Percentiles rank a stretch among this genome's conserved stretches.
These are phyloP conservation scores for Nakaseomyces bracarensis DNA, from an alignment of 1,139 yeast genomes.

Conservation along the genomic window DNA sequence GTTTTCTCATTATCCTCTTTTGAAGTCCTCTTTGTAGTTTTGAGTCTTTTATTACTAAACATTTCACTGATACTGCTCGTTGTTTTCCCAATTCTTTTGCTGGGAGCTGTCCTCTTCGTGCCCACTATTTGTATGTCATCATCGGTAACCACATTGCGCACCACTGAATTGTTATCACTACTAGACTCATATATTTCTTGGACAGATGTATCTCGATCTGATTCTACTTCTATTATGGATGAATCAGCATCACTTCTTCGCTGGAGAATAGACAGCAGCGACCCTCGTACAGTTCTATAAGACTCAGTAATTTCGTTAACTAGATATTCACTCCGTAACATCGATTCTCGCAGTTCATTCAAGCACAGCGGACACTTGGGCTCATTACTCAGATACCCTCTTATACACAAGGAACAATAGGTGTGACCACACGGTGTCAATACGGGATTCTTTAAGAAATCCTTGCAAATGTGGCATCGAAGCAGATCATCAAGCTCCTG, in stretches of 20 bases:
- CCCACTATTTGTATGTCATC: conserved; percentile 27
- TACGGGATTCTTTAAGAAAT: conserved; percentile 72
- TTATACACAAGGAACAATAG: conserved; percentile 82
- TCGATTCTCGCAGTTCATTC: conserved; percentile 61
- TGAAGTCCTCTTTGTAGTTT: conserved; percentile 11
- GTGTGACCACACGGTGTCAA: conserved; percentile 82
- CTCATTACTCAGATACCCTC: conserved; percentile 54
- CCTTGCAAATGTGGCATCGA: conserved; percentile 89
- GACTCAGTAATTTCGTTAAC: conserved; percentile 64
- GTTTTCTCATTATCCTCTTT: not conserved
- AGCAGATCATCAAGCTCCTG: conserved; percentile 59
- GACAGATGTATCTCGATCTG: conserved; percentile 10
- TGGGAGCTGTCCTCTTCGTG: conserved; percentile 15
- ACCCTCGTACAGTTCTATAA: conserved; percentile 40
- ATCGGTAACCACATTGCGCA: conserved; percentile 8
- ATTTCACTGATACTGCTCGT: conserved; percentile 1
- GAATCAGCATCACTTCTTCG: conserved; percentile 5
- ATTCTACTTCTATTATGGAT: conserved; percentile 16
- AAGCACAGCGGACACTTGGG: conserved; percentile 76
- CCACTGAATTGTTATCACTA: conserved; percentile 8
- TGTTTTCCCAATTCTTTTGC: conserved; percentile 14
- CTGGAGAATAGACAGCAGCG: conserved; percentile 16
- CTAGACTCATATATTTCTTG: not conserved
- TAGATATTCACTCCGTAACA: conserved; percentile 57
- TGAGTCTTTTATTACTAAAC: conserved; percentile 2